Evolutionary conservation across 768 basidiomycete species (phyloP).

Genomic region (Kondoa malvinella): DNA sequence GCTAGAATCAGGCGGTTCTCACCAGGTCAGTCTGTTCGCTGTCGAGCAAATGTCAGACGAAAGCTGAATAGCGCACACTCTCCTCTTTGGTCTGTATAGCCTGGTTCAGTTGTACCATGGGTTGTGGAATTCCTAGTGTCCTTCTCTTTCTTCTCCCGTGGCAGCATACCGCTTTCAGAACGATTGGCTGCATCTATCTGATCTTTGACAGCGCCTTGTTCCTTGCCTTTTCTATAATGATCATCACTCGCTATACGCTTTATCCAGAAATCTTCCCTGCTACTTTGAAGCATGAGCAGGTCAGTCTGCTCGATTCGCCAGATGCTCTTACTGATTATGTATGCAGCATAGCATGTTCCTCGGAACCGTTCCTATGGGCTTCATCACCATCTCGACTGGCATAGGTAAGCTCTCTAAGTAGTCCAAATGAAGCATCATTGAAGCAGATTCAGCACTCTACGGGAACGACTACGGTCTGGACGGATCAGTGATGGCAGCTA

Average conservation of each 20-base stretch:
- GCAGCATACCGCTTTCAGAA: conserved; percentile 23
- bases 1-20: conserved; percentile 1
- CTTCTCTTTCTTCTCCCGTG: conserved; percentile 25
- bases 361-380: conserved; percentile 22
- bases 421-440: not conserved
- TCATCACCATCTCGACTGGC: conserved; percentile 24
- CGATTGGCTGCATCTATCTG: conserved; percentile 23
- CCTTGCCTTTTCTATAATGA: conserved; percentile 19
- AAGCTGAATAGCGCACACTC: too few relatives aligned
- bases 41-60: not conserved
- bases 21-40: not conserved
- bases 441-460: not conserved
- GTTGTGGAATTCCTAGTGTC: conserved; percentile 25
- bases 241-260: conserved; percentile 22
- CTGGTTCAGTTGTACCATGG: conserved; percentile 11
- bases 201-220: conserved; percentile 24
- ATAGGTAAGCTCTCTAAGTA: conserved; percentile 17
- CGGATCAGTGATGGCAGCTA: conserved; percentile 15
- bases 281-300: conserved; percentile 25
- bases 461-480: conserved; percentile 20
- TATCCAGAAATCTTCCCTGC: conserved; percentile 23
- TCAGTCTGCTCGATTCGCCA: conserved; percentile 20
- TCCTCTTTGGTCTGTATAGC: conserved; percentile 15
- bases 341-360: not conserved
- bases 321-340: not conserved